Evolutionary conservation across 1,139 yeast species (phyloP).

Genomic region (Sugiyamaella sp.): DNA sequence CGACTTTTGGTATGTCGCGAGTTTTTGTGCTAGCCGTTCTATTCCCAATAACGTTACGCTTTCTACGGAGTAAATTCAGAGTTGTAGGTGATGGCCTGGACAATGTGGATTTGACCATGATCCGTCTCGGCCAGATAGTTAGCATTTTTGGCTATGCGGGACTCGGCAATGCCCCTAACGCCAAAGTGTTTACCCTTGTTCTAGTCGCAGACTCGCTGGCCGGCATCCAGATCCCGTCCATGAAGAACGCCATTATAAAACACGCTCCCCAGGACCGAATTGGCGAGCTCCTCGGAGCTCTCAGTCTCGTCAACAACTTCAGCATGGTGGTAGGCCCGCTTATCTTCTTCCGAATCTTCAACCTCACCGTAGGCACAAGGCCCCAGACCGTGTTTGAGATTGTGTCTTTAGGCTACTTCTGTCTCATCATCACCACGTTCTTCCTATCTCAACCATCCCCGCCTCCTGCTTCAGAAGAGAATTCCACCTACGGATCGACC

Average conservation of each 20-base stretch:
- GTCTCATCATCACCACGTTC: slow-evolving; percentile 26
- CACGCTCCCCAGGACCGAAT: slow-evolving; percentile 45
- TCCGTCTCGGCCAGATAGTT: slow-evolving; percentile 45
- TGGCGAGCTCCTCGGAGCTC: slow-evolving; percentile 43
- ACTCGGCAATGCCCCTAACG: slow-evolving; percentile 42
- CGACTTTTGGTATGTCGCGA: slow-evolving; percentile 54
- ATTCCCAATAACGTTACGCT: slow-evolving; percentile 49
- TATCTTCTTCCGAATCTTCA: slow-evolving; percentile 37
- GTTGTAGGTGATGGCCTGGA: slow-evolving; percentile 47
- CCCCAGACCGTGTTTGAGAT: slow-evolving; percentile 39
- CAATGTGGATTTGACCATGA: slow-evolving; percentile 53
- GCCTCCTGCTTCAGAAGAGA: slow-evolving; percentile 3
- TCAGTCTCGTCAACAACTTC: slow-evolving; percentile 36
- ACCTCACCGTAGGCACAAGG: slow-evolving; percentile 35
- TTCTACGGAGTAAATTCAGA: slow-evolving; percentile 38
- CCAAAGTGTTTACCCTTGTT: slow-evolving; percentile 38
- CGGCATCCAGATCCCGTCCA: slow-evolving; percentile 51
- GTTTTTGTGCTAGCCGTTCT: slow-evolving; percentile 48
- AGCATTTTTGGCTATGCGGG: slow-evolving; percentile 51
- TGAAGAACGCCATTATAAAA: slow-evolving; percentile 55
- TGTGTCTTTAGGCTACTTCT: slow-evolving; percentile 28
- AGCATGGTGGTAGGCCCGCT: slow-evolving; percentile 38
- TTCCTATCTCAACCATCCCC: slow-evolving; percentile 14
- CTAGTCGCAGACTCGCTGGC: slow-evolving; percentile 53
- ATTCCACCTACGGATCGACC: slow-evolving; percentile 4